These are phyloP conservation scores for Entoloma clypeatum DNA, from an alignment of 1,284 basidiomycete genomes.

Conservation along the genomic window DNA sequence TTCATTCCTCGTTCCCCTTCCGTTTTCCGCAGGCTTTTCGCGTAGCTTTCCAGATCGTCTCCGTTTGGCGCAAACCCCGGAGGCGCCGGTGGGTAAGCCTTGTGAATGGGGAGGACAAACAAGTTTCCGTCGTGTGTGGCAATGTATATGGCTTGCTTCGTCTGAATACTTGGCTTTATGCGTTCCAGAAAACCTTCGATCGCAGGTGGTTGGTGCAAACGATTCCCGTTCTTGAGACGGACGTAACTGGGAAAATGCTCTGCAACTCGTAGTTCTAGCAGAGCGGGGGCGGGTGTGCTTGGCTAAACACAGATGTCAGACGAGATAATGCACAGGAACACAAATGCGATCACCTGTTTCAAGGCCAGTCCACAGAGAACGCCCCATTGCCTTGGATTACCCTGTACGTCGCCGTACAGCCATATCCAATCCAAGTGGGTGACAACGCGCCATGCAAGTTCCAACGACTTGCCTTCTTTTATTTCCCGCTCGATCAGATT, in stretches of 20 bases:
- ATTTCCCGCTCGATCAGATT: constrained; percentile 53
- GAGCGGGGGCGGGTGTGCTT: constrained; percentile 49
- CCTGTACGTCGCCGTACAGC: constrained; percentile 62
- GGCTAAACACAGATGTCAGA: constrained; percentile 9
- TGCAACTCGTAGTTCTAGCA: constrained; percentile 70
- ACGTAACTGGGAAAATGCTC: constrained; percentile 61
- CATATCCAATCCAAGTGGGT: constrained; percentile 80
- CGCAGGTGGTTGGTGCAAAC: constrained; percentile 64
- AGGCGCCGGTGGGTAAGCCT: constrained; percentile 67
- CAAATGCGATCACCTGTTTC: constrained; percentile 46
- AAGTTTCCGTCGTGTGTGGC: constrained; percentile 70
- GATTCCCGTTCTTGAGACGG: constrained; percentile 50
- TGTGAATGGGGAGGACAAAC: constrained; percentile 52
- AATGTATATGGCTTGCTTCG: constrained; percentile 64
- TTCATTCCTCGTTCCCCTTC: constrained; percentile 61
- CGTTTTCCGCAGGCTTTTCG: constrained; percentile 39
- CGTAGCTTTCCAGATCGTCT: constrained; percentile 27
- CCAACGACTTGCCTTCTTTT: constrained; percentile 53
- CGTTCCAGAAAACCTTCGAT: constrained; percentile 81
- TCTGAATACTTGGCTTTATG: constrained; percentile 59
- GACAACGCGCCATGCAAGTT: constrained; percentile 73
- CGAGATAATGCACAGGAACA: not conserved
- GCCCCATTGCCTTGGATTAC: constrained; percentile 61
- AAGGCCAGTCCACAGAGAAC: constrained; percentile 72
- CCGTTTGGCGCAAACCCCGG: constrained; percentile 44